These are phyloP conservation scores for Circinella umbellata DNA, from an alignment of 371 early-diverging fungal genomes.

Conservation along the genomic window DNA sequence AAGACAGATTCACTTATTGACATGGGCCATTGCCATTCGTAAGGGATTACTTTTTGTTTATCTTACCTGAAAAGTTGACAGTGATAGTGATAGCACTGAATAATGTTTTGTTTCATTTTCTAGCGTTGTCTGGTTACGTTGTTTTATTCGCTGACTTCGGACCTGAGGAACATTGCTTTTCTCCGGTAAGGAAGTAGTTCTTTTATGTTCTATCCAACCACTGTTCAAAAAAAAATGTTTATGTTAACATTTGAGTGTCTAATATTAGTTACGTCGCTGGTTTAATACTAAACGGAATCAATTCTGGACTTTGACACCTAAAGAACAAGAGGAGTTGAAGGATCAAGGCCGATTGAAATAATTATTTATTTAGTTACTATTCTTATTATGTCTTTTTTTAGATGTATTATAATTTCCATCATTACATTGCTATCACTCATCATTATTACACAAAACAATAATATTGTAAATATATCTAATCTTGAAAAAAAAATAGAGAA, in stretches of 20 bases:
- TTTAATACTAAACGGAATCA: constrained; percentile 38
- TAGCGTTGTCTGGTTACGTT: constrained; percentile 47
- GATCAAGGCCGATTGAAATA: constrained; percentile 46
- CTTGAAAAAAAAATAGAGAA: too few species aligned
- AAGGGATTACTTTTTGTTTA: constrained; percentile 16
- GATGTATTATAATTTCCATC: not conserved
- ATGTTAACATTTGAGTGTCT: not conserved
- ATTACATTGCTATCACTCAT: not conserved
- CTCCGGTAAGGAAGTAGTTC: constrained; percentile 40
- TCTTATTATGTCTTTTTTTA: not conserved
- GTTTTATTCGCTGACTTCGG: constrained; percentile 57
- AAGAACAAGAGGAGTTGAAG: constrained; percentile 46
- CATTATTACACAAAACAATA: too few species aligned
- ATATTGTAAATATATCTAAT: not conserved
- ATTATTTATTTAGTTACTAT: too few species aligned
- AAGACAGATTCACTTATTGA: constrained; percentile 42
- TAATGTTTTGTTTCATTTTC: not conserved
- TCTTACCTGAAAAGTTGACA: not conserved
- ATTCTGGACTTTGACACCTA: constrained; percentile 46
- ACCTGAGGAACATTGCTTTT: constrained; percentile 48
- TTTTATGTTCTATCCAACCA: not conserved
- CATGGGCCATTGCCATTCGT: constrained; percentile 43
- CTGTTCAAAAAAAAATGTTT: not conserved
- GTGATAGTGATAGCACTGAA: not conserved
- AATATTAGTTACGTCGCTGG: constrained; percentile 46